Percentiles rank a stretch among this genome's conserved stretches.
Evolutionary conservation across 2,329 filamentous ascomycete species (phyloP).

Genomic region (Penicillium frequentans): DNA sequence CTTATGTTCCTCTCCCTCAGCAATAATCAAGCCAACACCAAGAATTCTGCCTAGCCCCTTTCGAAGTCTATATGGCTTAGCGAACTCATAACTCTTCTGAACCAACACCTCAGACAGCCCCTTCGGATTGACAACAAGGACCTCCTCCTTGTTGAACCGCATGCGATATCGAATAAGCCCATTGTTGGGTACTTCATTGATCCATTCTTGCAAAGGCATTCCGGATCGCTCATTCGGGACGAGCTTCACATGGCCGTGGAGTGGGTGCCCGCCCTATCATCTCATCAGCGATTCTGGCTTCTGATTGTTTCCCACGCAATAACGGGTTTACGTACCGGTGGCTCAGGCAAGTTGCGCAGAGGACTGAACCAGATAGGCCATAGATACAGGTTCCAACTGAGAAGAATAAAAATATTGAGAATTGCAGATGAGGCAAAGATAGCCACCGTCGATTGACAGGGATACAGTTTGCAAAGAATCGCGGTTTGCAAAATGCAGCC

Average conservation of each 20-base stretch:
- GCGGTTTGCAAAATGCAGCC: conserved; percentile 1
- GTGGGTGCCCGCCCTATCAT: not conserved
- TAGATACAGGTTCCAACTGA: conserved; percentile 1
- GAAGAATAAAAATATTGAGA: not conserved
- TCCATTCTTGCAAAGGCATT: conserved; percentile 6
- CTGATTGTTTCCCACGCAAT: not conserved
- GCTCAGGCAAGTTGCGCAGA: conserved; percentile 3
- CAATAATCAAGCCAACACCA: conserved; percentile 15
- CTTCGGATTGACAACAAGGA: conserved; percentile 3
- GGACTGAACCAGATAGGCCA: conserved; percentile 8
- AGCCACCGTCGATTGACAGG: not conserved
- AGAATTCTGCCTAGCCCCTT: conserved; percentile 9
- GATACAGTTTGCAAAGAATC: not conserved
- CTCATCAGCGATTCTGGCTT: not conserved
- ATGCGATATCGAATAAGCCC: conserved; percentile 5
- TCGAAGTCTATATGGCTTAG: not conserved
- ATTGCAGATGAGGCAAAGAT: not conserved
- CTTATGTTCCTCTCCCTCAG: conserved; percentile 17
- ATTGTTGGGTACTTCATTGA: conserved; percentile 1
- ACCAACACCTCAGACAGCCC: conserved; percentile 3
- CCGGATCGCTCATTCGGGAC: conserved; percentile 3
- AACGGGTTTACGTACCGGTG: not conserved
- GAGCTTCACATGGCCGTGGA: conserved; percentile 2
- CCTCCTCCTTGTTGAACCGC: conserved; percentile 3
- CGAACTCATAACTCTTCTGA: conserved; percentile 4